These are phyloP conservation scores for Tetragonia tetragonoides DNA, from an alignment of 148 eudicot species.

Conservation along the genomic window DNA sequence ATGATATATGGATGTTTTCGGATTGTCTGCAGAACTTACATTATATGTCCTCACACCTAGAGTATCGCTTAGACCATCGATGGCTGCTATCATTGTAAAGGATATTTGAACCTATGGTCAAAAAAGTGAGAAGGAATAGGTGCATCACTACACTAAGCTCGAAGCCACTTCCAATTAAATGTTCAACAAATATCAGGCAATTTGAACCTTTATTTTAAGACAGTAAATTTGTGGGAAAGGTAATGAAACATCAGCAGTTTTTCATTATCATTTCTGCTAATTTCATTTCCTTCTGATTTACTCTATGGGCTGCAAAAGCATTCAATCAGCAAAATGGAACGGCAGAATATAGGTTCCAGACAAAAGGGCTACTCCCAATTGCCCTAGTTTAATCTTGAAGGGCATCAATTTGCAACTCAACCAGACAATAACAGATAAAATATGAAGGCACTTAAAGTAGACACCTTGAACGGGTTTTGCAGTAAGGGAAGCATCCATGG, in stretches of 20 bases:
- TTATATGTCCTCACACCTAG: neutral
- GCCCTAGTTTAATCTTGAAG: no score
- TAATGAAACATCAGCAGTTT: no score
- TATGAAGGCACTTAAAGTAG: neutral
- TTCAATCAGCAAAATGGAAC: neutral
- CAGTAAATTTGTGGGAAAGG: no score
- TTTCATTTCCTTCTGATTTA: neutral
- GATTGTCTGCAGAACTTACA: no score
- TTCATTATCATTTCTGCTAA: neutral
- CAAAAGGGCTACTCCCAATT: neutral
- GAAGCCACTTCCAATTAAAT: no score
- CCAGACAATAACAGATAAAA: neutral
- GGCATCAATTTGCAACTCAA: neutral
- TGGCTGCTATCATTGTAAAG: no score
- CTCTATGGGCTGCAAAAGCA: neutral
- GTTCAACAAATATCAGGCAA: no score
- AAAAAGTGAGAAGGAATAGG: no score
- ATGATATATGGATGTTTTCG: no score
- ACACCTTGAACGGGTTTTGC: constrained; percentile 63
- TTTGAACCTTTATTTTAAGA: no score
- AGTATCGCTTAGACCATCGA: neutral
- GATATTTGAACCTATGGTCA: no score
- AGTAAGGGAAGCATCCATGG: constrained; percentile 50
- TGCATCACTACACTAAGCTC: no score
- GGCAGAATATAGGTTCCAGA: neutral